Evolutionary conservation across 306 rosid species (phyloP).

Genomic region (Cicer arietinum): DNA sequence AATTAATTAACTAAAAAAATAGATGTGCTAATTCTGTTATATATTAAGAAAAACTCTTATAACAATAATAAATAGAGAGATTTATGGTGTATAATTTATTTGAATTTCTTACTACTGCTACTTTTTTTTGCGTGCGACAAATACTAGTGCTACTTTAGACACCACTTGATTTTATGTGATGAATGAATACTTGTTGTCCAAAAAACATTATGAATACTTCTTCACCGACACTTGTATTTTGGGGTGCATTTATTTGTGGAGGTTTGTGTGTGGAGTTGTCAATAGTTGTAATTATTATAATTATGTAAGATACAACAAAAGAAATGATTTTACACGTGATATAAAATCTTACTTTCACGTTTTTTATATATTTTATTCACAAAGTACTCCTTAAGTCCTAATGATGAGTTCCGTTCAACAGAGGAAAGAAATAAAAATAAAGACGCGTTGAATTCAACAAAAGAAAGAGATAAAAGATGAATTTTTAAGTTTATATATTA

Average conservation of each 20-base stretch:
- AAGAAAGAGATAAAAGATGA: no score
- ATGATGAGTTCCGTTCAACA: no score
- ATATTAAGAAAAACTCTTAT: background rate
- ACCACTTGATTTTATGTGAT: background rate
- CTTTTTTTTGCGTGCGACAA: background rate
- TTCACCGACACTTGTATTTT: constrained; percentile 38
- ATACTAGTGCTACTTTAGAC: background rate
- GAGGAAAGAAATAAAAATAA: no score
- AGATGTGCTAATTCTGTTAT: background rate
- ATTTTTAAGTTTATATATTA: no score
- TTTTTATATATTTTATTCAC: background rate
- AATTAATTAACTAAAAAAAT: no score
- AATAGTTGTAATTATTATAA: background rate
- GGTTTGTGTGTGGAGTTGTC: background rate
- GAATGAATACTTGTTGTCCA: background rate
- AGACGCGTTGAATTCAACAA: no score
- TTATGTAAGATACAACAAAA: background rate
- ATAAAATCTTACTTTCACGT: background rate
- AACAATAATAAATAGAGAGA: background rate
- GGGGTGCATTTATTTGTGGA: background rate
- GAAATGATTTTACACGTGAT: constrained; percentile 9
- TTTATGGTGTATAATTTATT: background rate
- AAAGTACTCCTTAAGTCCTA: no score
- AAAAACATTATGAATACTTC: background rate
- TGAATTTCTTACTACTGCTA: no score